Percentiles rank a stretch among this genome's conserved stretches.
Evolutionary conservation across 108 stramenopile species (phyloP).

Genomic region (Cylindrotheca closterium): DNA sequence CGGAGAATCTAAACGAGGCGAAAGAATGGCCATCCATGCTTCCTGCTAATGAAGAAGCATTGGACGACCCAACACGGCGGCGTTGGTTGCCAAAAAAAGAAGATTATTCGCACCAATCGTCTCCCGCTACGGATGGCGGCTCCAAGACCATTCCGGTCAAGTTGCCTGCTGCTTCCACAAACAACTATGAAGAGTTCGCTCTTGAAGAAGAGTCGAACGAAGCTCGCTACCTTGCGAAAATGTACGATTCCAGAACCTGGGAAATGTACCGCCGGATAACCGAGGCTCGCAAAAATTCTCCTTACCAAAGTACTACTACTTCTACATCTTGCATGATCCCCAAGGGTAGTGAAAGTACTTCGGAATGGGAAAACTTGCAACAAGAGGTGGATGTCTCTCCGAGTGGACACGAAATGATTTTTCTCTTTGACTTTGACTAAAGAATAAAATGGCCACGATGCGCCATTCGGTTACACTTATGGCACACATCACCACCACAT

Average conservation of each 20-base stretch:
- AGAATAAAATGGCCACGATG: too few relatives aligned
- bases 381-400: conserved; percentile 2
- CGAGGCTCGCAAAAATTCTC: conserved; percentile 21
- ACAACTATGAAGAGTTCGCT: conserved; percentile 32
- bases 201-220: conserved; percentile 22
- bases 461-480: too few relatives aligned
- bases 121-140: too few relatives aligned
- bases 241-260: conserved; percentile 51
- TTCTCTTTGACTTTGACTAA: conserved; percentile 28
- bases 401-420: conserved; percentile 27
- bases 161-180: too few relatives aligned
- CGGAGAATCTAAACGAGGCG: too few relatives aligned
- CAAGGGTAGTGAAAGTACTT: neutral
- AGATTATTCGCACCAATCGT: too few relatives aligned
- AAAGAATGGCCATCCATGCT: too few relatives aligned
- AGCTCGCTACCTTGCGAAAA: conserved; percentile 17
- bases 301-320: neutral
- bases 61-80: too few relatives aligned
- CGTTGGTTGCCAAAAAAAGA: too few relatives aligned
- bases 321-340: neutral
- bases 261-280: conserved; percentile 48
- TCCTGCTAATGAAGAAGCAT: too few relatives aligned
- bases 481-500: too few relatives aligned
- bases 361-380: conserved; percentile 13
- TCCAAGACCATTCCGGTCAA: too few relatives aligned